These are phyloP conservation scores for Platismatia glauca DNA, from an alignment of 495 filamentous ascomycete species.

Conservation along the genomic window DNA sequence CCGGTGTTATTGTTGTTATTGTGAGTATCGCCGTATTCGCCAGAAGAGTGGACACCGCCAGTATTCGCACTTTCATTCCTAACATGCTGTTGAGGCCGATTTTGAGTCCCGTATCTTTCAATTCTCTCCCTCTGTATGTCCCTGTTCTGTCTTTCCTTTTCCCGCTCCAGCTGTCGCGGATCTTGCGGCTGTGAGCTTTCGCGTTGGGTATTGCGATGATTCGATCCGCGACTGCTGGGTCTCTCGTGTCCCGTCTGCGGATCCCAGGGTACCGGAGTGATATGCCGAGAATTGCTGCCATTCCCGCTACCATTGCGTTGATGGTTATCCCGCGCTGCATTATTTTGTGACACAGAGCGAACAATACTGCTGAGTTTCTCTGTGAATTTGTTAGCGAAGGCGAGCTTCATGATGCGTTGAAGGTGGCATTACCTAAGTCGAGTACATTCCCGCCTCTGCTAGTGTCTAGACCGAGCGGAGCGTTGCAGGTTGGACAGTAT, in stretches of 20 bases:
- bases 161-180: constrained; percentile 38
- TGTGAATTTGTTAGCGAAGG: constrained; percentile 30
- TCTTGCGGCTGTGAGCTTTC: constrained; percentile 34
- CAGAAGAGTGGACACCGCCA: constrained; percentile 64
- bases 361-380: constrained; percentile 96
- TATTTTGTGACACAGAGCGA: constrained; percentile 62
- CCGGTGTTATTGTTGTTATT: constrained; percentile 38
- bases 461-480: constrained; percentile 84
- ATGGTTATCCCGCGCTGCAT: constrained; percentile 16
- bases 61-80: constrained; percentile 69
- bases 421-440: constrained; percentile 67
- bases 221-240: constrained; percentile 42
- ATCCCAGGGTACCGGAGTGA: constrained; percentile 55
- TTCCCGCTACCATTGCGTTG: constrained; percentile 35
- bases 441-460: constrained; percentile 91
- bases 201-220: constrained; percentile 25
- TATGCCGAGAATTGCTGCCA: constrained; percentile 40
- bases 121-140: constrained; percentile 48
- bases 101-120: constrained; percentile 49
- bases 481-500: constrained; percentile 90
- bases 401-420: background rate
- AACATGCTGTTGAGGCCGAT: constrained; percentile 42
- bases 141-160: constrained; percentile 47
- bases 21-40: constrained; percentile 62
- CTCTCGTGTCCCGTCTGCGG: constrained; percentile 39